A percentile compares a stretch with the other conserved stretches of the same genome.
Conservation (phyloP, 129 eudicot species). For the Ambrosia trifida region DNA sequence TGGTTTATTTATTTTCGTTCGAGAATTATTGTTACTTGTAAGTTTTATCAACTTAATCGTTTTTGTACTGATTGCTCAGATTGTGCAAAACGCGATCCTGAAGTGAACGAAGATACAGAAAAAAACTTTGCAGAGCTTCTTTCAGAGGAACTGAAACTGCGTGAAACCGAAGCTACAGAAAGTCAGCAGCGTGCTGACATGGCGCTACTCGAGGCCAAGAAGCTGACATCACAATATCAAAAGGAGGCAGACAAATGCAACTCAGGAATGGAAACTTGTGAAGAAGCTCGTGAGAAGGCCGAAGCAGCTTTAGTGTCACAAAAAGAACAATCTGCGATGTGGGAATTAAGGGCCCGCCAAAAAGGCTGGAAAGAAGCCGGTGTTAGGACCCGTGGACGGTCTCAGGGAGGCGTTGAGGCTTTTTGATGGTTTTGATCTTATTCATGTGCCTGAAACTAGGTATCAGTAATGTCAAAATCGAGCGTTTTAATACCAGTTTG, state of each 20-base stretch:
- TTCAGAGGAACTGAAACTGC: constrained; percentile 71
- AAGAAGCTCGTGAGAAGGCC: constrained; percentile 92
- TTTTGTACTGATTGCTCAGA: constrained; percentile 39
- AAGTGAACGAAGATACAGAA: constrained; percentile 81
- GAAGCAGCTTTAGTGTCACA: constrained; percentile 67
- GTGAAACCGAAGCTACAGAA: constrained; percentile 75
- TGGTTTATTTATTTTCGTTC: no score
- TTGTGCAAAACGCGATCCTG: constrained; percentile 85
- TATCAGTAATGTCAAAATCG: constrained; percentile 19
- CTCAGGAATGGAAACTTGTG: constrained; percentile 97
- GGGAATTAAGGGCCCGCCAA: constrained; percentile 88
- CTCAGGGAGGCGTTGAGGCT: constrained; percentile 37
- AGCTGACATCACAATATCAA: constrained; percentile 87
- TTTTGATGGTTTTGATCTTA: constrained; percentile 19
- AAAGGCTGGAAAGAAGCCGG: constrained; percentile 82
- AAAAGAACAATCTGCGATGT: constrained; percentile 61
- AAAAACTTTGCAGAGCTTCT: constrained; percentile 75
- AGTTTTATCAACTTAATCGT: neutral
- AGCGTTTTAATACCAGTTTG: constrained; percentile 15
- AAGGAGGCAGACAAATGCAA: constrained; percentile 98
- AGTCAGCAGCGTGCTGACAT: constrained; percentile 81
- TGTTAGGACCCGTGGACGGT: constrained; percentile 39
- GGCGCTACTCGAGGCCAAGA: constrained; percentile 88
- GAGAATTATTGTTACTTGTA: neutral
- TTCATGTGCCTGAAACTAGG: constrained; percentile 7